These are phyloP conservation scores for Exobasidium cylindrosporum DNA, from an alignment of 1,284 basidiomycete genomes.

Conservation along the genomic window DNA sequence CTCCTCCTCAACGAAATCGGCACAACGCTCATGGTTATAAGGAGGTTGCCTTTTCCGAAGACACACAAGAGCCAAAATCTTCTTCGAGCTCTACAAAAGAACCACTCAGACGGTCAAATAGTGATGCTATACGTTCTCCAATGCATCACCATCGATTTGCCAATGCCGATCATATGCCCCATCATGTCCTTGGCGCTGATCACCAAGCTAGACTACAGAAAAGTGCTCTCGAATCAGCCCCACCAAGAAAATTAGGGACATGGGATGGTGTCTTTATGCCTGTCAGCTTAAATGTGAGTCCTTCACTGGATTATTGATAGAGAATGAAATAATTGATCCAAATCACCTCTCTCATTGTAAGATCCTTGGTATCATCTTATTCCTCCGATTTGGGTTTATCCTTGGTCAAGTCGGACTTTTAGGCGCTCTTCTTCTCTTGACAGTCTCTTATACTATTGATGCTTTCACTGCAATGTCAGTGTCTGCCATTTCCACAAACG, in stretches of 20 bases:
- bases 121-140: conserved; percentile 16
- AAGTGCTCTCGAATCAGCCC: conserved; percentile 32
- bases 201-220: conserved; percentile 10
- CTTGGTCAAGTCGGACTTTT: conserved; percentile 51
- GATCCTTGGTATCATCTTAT: conserved; percentile 54
- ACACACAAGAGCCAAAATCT: not conserved
- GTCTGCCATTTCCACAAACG: conserved; percentile 53
- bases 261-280: conserved; percentile 55
- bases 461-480: conserved; percentile 51
- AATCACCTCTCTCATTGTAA: not conserved
- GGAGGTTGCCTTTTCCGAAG: not conserved
- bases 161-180: not conserved
- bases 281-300: conserved; percentile 46
- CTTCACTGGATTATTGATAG: not conserved
- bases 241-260: conserved; percentile 50
- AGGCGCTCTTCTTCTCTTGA: conserved; percentile 43
- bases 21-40: not conserved
- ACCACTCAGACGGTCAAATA: not conserved
- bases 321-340: not conserved
- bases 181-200: conserved; percentile 26
- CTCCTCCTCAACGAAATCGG: not conserved
- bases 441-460: conserved; percentile 49
- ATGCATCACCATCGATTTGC: conserved; percentile 18
- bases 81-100: not conserved
- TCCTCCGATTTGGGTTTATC: conserved; percentile 53